Evolutionary conservation across 2,329 filamentous ascomycete species (phyloP).

Genomic region (Fusarium sp.): DNA sequence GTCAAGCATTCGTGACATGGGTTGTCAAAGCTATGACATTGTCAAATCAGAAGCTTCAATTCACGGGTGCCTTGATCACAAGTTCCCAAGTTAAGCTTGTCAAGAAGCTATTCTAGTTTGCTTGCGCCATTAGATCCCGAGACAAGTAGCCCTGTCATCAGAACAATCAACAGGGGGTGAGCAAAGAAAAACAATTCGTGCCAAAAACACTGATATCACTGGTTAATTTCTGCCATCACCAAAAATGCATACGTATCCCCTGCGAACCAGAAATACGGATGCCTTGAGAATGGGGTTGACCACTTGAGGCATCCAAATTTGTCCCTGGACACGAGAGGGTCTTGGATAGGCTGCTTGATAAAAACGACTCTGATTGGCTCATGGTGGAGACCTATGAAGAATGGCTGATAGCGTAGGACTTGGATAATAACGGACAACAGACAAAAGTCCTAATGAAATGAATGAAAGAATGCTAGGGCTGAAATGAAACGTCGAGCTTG

Average conservation of each 20-base stretch:
- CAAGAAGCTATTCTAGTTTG: constrained; percentile 9
- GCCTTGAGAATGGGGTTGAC: constrained; percentile 42
- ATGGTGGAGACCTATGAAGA: constrained; percentile 11
- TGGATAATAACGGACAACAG: background rate
- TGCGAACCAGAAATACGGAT: constrained; percentile 41
- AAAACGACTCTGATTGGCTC: constrained; percentile 40
- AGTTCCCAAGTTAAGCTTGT: constrained; percentile 16
- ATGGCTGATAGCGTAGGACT: constrained; percentile 7
- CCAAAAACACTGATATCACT: background rate
- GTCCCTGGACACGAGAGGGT: constrained; percentile 22
- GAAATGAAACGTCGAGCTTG: constrained; percentile 34
- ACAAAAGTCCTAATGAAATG: constrained; percentile 3
- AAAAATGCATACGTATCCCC: constrained; percentile 41
- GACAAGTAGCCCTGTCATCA: background rate
- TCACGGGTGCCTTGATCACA: constrained; percentile 14
- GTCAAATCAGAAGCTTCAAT: constrained; percentile 15
- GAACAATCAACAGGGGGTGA: background rate
- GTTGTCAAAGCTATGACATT: background rate
- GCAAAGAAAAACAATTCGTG: background rate
- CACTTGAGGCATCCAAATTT: constrained; percentile 33
- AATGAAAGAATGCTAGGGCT: constrained; percentile 28
- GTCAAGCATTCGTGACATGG: background rate
- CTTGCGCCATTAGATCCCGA: constrained; percentile 8
- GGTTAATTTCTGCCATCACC: background rate
- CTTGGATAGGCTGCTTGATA: constrained; percentile 46